Percentiles rank a stretch among this genome's conserved stretches.
These are phyloP conservation scores for Plasmodium yoelii DNA, from an alignment of 169 alveolate species.

Conservation along the genomic window DNA sequence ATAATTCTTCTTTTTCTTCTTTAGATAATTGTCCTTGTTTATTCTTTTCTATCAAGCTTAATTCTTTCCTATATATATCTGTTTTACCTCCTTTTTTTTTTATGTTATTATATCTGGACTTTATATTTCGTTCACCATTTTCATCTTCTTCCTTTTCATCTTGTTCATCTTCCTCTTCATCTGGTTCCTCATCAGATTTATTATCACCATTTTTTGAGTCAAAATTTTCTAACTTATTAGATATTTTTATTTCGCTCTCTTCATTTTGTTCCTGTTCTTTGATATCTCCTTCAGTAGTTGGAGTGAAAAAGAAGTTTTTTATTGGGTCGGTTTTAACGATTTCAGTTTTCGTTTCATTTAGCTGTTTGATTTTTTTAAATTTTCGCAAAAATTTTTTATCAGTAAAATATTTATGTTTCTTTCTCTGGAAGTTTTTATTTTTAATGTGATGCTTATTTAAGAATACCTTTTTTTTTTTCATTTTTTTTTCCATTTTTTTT, in stretches of 20 bases:
- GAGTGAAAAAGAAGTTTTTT: conserved; percentile 61
- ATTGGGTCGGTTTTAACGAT: conserved; percentile 41
- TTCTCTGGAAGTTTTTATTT: conserved; percentile 41
- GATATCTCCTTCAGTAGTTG: not conserved
- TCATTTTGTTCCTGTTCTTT: conserved; percentile 1
- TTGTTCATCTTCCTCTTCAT: not conserved
- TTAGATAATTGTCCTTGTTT: not conserved
- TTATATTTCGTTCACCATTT: not conserved
- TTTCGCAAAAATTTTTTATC: conserved; percentile 70
- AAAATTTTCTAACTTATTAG: not conserved
- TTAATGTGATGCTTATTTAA: conserved; percentile 31
- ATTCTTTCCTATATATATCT: conserved; percentile 12
- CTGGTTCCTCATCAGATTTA: not conserved
- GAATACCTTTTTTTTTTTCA: no score
- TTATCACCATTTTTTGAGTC: not conserved
- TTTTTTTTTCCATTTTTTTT: no score
- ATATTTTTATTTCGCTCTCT: not conserved
- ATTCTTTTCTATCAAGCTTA: not conserved
- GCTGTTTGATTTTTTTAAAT: conserved; percentile 26
- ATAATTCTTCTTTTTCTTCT: conserved; percentile 19
- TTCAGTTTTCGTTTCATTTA: conserved; percentile 15
- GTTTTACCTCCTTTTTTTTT: not conserved
- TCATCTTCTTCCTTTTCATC: not conserved
- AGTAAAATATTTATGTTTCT: conserved; percentile 46
- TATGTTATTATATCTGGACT: not conserved